Percentiles rank a stretch among this genome's conserved stretches.
phyloP scores from a whole-genome alignment of 495 filamentous ascomycete species.

The Cetradonia linearis region DNA sequence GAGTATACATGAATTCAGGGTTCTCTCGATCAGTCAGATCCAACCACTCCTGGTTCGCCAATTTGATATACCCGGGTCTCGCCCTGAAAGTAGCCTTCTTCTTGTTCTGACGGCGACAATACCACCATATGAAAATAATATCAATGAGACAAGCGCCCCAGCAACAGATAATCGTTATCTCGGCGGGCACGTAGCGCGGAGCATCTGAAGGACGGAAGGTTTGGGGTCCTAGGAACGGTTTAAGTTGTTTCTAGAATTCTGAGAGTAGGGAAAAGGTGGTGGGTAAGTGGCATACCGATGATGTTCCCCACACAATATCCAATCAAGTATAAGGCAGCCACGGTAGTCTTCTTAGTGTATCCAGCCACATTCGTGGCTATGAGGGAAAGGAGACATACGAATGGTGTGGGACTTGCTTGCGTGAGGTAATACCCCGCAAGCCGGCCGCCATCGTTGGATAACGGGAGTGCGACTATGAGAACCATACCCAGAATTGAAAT shows the following conservation, averaged over 20 bases:
- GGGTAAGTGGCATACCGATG: slow-evolving; percentile 33
- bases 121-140: slow-evolving; percentile 52
- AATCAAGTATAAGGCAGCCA: slow-evolving; percentile 60
- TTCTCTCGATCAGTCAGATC: slow-evolving; percentile 48
- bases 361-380: slow-evolving; percentile 59
- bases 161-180: slow-evolving; percentile 60
- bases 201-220: slow-evolving; percentile 50
- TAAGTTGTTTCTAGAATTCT: slow-evolving; percentile 15
- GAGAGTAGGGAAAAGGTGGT: background rate
- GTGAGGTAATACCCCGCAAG: slow-evolving; percentile 58
- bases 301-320: slow-evolving; percentile 54
- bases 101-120: slow-evolving; percentile 50
- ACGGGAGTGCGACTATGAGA: slow-evolving; percentile 54
- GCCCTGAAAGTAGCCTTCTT: slow-evolving; percentile 47
- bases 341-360: slow-evolving; percentile 67
- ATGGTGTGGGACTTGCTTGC: slow-evolving; percentile 47
- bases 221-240: slow-evolving; percentile 37
- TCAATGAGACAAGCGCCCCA: slow-evolving; percentile 45
- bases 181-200: slow-evolving; percentile 55
- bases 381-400: slow-evolving; percentile 45
- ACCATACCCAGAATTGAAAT: slow-evolving; percentile 44
- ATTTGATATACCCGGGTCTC: slow-evolving; percentile 47
- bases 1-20: slow-evolving; percentile 34
- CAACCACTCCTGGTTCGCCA: slow-evolving; percentile 59
- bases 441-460: slow-evolving; percentile 47